A percentile compares a stretch with the other conserved stretches of the same genome.
phyloP scores from a whole-genome alignment of 2,329 filamentous ascomycete genomes.

The Leptographium wingfieldii region DNA sequence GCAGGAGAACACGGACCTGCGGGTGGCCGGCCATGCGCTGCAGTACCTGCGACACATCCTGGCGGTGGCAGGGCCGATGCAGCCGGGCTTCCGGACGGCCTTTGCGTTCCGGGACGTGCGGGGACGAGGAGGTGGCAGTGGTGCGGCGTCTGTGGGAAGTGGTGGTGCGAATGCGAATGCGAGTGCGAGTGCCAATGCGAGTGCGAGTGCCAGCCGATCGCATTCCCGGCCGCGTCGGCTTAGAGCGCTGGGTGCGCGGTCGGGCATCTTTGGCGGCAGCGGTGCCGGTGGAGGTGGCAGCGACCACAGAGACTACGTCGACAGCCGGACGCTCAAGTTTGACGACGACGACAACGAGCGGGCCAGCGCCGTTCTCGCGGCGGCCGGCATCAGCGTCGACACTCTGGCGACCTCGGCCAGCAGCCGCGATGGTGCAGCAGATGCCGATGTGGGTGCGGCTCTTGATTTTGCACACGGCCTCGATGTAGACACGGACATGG shows the following conservation, averaged over 20 bases:
- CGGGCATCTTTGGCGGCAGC: conserved; percentile 4
- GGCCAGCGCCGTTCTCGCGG: not conserved
- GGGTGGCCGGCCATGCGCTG: conserved; percentile 54
- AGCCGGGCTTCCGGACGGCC: conserved; percentile 55
- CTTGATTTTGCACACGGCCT: conserved; percentile 7
- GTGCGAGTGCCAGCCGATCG: not conserved
- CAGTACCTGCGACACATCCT: conserved; percentile 58
- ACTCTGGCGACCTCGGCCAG: not conserved
- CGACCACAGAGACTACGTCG: conserved; percentile 8
- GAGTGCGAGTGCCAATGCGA: conserved; percentile 14
- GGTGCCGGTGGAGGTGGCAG: conserved; percentile 8
- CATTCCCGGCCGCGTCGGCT: conserved; percentile 12
- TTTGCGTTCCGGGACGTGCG: conserved; percentile 46
- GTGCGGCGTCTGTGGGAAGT: not conserved
- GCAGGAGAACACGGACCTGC: conserved; percentile 43
- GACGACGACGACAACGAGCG: conserved; percentile 1
- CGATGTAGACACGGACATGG: conserved; percentile 31
- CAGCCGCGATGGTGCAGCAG: not conserved
- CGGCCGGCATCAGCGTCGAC: not conserved
- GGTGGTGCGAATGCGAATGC: not conserved
- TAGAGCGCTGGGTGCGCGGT: conserved; percentile 2
- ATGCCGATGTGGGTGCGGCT: not conserved
- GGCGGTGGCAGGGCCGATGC: conserved; percentile 52
- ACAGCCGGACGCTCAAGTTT: conserved; percentile 4
- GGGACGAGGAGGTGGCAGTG: not conserved